Evolutionary conservation across 768 basidiomycete genomes (phyloP).

Genomic region (Chlorophyllum brunneum): DNA sequence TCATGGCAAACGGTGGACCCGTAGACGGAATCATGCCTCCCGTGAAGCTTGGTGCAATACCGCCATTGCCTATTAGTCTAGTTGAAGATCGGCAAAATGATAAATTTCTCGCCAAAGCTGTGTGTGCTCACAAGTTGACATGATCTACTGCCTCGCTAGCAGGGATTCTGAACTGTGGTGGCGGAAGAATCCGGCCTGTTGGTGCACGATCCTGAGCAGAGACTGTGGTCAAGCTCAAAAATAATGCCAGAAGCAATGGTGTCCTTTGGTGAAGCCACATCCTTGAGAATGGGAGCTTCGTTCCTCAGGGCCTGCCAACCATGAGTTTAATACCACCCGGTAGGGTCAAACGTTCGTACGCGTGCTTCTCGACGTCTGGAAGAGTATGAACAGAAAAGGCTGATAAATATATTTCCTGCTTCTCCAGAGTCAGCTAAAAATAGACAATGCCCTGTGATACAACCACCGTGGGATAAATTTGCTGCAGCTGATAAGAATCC

Average conservation of each 20-base stretch:
- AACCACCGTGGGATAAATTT: too few relatives aligned
- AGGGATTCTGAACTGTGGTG: constrained; percentile 8
- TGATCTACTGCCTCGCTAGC: constrained; percentile 6
- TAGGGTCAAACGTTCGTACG: neutral
- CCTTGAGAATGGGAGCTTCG: neutral
- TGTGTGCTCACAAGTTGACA: constrained; percentile 11
- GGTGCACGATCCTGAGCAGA: constrained; percentile 3
- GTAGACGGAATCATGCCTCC: constrained; percentile 77
- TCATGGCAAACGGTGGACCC: constrained; percentile 81
- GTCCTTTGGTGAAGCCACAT: neutral
- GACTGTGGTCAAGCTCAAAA: neutral
- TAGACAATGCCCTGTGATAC: too few relatives aligned
- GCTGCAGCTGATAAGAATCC: neutral
- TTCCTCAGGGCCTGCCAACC: too few relatives aligned
- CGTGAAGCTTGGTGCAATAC: constrained; percentile 61
- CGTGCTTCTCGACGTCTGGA: neutral
- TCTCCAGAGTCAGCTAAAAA: too few relatives aligned
- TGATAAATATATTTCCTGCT: too few relatives aligned
- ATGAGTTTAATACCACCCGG: neutral
- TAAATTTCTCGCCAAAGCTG: too few relatives aligned
- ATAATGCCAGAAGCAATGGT: neutral
- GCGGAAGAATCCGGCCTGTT: constrained; percentile 10
- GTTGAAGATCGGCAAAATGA: constrained; percentile 5
- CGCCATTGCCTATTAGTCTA: constrained; percentile 66
- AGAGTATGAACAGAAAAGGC: neutral